A percentile compares a stretch with the other conserved stretches of the same genome.
phyloP scores from a whole-genome alignment of 371 early-diverging fungal species.

The Mortierella polycephala region DNA sequence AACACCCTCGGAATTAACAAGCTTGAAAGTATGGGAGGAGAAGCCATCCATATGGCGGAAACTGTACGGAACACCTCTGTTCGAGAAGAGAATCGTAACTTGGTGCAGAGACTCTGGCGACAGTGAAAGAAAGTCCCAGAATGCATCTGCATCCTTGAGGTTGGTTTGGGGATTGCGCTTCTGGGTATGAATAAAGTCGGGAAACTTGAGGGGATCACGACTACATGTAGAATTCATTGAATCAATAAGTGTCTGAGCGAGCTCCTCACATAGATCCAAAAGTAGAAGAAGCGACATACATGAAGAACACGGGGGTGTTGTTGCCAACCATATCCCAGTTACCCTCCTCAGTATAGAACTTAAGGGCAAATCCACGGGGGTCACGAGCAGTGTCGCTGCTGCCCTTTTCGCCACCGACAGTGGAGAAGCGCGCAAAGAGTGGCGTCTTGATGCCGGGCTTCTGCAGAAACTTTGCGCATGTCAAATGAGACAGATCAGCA shows the following conservation, averaged over 20 bases:
- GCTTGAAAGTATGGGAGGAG: slow-evolving; percentile 80
- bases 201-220: slow-evolving; percentile 85
- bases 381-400: slow-evolving; percentile 82
- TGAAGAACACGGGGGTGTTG: slow-evolving; percentile 72
- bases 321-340: slow-evolving; percentile 78
- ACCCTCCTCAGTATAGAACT: slow-evolving; percentile 77
- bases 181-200: slow-evolving; percentile 87
- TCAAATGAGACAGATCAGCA: slow-evolving; percentile 74
- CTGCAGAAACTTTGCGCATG: slow-evolving; percentile 81
- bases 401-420: slow-evolving; percentile 83
- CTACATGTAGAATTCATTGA: slow-evolving; percentile 36
- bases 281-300: slow-evolving; percentile 31
- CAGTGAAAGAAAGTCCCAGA: slow-evolving; percentile 80
- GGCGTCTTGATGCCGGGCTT: slow-evolving; percentile 82
- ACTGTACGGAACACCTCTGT: slow-evolving; percentile 85
- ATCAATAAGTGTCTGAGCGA: slow-evolving; percentile 60
- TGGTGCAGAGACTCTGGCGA: slow-evolving; percentile 85
- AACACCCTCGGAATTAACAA: slow-evolving; percentile 77
- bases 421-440: slow-evolving; percentile 83
- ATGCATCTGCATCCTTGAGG: slow-evolving; percentile 63
- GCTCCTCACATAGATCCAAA: background rate
- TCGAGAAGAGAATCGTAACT: slow-evolving; percentile 80
- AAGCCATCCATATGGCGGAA: slow-evolving; percentile 85
- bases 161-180: slow-evolving; percentile 83
- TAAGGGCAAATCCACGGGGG: slow-evolving; percentile 77